These are phyloP conservation scores for Xylaria sp. DNA, from an alignment of 495 filamentous ascomycete species.

Conservation along the genomic window DNA sequence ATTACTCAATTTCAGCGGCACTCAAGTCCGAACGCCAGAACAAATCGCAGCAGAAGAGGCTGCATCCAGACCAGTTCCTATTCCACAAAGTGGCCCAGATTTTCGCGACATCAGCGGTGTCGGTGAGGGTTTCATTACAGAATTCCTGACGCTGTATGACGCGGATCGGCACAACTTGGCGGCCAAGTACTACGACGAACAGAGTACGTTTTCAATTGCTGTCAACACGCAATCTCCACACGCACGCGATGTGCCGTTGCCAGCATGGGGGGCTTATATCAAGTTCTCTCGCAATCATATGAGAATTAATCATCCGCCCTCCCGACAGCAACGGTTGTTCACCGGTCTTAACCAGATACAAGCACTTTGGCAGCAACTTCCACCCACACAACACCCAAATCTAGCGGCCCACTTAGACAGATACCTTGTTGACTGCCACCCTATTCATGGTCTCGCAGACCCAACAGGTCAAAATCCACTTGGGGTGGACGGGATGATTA, in stretches of 20 bases:
- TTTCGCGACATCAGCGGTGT: slow-evolving; percentile 80
- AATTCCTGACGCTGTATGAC: slow-evolving; percentile 80
- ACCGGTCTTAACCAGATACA: slow-evolving; percentile 70
- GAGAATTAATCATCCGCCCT: slow-evolving; percentile 65
- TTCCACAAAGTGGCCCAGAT: slow-evolving; percentile 71
- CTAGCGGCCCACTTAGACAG: slow-evolving; percentile 65
- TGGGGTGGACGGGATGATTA: slow-evolving; percentile 78
- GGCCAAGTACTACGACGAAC: slow-evolving; percentile 74
- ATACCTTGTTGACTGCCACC: slow-evolving; percentile 85
- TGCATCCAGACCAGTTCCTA: slow-evolving; percentile 57
- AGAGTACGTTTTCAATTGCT: slow-evolving; percentile 79
- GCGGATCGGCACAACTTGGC: slow-evolving; percentile 68
- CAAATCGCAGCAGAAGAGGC: slow-evolving; percentile 62
- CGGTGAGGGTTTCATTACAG: slow-evolving; percentile 73
- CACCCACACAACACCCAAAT: slow-evolving; percentile 77
- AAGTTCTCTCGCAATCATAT: slow-evolving; percentile 82
- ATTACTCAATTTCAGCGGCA: slow-evolving; percentile 73
- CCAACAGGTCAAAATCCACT: slow-evolving; percentile 65
- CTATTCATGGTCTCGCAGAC: slow-evolving; percentile 74
- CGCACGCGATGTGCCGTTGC: slow-evolving; percentile 51
- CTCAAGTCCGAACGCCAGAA: slow-evolving; percentile 72
- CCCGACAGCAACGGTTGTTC: slow-evolving; percentile 69
- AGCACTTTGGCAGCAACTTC: slow-evolving; percentile 71
- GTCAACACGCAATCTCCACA: slow-evolving; percentile 69
- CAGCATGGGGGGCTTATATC: slow-evolving; percentile 75